Conservation (phyloP, 2,329 filamentous ascomycete species). For the Scedosporium apiospermum region DNA sequence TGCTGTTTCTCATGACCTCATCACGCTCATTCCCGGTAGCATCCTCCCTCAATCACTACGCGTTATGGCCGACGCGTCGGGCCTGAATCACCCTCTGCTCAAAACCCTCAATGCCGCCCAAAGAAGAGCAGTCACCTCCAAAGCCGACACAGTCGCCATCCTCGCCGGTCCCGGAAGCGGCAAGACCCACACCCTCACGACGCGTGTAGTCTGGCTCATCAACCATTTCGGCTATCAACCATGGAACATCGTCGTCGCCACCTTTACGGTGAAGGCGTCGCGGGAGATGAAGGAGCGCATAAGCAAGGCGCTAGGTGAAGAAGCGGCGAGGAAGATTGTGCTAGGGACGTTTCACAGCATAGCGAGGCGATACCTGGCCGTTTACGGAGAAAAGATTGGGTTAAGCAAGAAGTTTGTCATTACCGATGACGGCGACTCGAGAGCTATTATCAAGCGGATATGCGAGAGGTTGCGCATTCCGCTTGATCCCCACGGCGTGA, state of each 20-base stretch:
- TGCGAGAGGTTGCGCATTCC: conserved; percentile 61
- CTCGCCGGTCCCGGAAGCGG: conserved; percentile 63
- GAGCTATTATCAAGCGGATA: conserved; percentile 71
- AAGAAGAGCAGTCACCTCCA: conserved; percentile 43
- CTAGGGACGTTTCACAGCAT: conserved; percentile 95
- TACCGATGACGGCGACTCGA: conserved; percentile 73
- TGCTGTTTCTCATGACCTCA: no score
- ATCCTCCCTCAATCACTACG: background rate
- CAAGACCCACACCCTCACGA: conserved; percentile 92
- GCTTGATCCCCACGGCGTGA: conserved; percentile 62
- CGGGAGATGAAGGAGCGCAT: conserved; percentile 89
- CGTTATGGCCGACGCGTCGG: conserved; percentile 2
- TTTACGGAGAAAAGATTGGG: conserved; percentile 78
- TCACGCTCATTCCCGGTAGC: background rate
- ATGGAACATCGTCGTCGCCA: conserved; percentile 86
- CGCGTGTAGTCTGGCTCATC: conserved; percentile 83
- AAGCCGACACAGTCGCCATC: conserved; percentile 50
- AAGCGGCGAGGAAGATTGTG: conserved; percentile 65
- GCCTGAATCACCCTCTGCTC: conserved; percentile 25
- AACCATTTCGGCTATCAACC: conserved; percentile 62
- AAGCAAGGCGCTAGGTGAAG: conserved; percentile 67
- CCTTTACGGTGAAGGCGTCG: conserved; percentile 93
- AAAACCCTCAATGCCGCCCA: conserved; percentile 45
- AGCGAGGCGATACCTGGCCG: conserved; percentile 70
- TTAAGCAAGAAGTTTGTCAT: conserved; percentile 80